These are phyloP conservation scores for Bromus sterilis DNA, from an alignment of 176 grass and related monocot genomes.

Conservation along the genomic window DNA sequence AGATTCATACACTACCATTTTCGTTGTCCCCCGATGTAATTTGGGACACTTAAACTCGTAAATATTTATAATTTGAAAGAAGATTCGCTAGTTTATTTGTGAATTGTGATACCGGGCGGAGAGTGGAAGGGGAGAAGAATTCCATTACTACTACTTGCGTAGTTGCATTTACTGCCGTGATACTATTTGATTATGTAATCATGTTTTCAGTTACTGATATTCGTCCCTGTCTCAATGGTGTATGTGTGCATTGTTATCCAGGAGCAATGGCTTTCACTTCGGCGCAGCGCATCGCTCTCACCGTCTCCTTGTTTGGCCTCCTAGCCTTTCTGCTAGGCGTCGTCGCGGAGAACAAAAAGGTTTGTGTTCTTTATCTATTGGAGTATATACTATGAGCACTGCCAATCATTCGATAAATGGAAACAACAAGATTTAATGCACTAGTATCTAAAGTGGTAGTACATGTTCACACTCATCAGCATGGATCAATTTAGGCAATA, in stretches of 20 bases:
- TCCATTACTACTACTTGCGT: neutral
- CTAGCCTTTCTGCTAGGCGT: slow-evolving; percentile 62
- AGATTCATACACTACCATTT: neutral
- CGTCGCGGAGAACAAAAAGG: slow-evolving; percentile 86
- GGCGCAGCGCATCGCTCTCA: slow-evolving; percentile 16
- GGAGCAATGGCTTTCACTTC: slow-evolving; percentile 42
- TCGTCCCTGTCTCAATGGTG: neutral
- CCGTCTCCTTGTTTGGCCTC: slow-evolving; percentile 30
- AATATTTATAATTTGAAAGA: neutral
- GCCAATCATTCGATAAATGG: too few species aligned
- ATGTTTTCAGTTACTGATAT: neutral
- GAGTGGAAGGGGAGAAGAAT: neutral
- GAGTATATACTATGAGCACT: too few species aligned
- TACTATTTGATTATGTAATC: neutral
- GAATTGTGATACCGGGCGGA: neutral
- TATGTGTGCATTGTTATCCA: neutral
- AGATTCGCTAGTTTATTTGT: neutral
- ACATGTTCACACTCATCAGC: too few species aligned
- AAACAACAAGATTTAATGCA: too few species aligned
- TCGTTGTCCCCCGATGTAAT: neutral
- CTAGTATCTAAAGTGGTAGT: too few species aligned
- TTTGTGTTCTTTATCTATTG: slow-evolving; percentile 6
- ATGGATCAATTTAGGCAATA: too few species aligned
- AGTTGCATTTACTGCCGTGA: neutral
- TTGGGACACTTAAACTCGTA: neutral